Evolutionary conservation across 1,139 yeast species (phyloP), one percentile per base, ranked within the genome.

Genomic region (Geotrichum candidum): DNA sequence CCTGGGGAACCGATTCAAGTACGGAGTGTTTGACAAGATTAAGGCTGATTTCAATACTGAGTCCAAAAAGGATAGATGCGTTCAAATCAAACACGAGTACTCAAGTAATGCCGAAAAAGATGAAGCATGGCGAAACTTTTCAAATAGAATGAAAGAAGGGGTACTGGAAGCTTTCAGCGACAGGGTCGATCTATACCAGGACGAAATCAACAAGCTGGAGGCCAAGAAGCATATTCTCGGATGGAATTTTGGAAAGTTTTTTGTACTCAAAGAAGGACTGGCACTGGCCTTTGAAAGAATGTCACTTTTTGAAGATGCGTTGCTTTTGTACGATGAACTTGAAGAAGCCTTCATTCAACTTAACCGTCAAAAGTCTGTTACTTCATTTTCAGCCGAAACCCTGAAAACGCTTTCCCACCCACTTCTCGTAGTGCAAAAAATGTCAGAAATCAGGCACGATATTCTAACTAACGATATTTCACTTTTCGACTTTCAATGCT

Each of bases 11-110:
- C 78, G 80, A 38, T 78, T 84, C 61, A 83, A 84, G 62, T 80
- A 84, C 1, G 83, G 86, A 4, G 78, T 84, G 0, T 82, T 81
- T 68, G 88, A 87, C 65, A 90, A 90, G 70, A 74, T 90, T 60
- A 81, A 79, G 63, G 70, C 78, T 1, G 96, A 90, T 70, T 90
- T 89, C 72, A 85, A 83, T 61, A 66, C 73, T 10, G 70, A 72
- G 10, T 66, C 74, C 18, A 74, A 74, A 57, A 68, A 68, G 41
- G 78, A 76, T 53, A 68, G 78, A 29, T 75, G 77, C 60, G 66
- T 75, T 45, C 79, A 72, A 62, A 61, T 74, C n/a, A 63, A 69
- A 11, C 79, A 77, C 53, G 70, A 71, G 10, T 78, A 78, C 64
- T 71, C 76, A 1, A 73, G 74, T 11, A 76, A 76, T 1, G 66